These are phyloP conservation scores for Xylaria bambusicola DNA, from an alignment of 495 filamentous ascomycete genomes.

Conservation along the genomic window DNA sequence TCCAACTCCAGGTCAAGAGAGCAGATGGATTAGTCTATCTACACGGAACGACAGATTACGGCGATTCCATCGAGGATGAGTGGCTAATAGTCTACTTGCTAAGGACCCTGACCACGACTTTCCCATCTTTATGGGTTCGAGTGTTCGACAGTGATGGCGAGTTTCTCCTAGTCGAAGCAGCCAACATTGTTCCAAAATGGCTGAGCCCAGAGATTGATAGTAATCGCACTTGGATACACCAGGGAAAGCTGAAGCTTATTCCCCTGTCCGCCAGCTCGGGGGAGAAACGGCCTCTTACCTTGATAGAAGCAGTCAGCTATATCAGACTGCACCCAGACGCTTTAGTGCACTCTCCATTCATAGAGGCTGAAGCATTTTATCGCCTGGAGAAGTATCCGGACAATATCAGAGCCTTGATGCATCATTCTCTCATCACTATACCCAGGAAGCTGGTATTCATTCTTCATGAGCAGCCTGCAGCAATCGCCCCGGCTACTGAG, in stretches of 20 bases:
- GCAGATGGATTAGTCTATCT: constrained; percentile 60
- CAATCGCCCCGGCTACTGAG: constrained; percentile 81
- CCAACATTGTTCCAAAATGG: constrained; percentile 84
- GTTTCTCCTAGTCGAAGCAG: constrained; percentile 93
- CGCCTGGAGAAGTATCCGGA: constrained; percentile 79
- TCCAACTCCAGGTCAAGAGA: constrained; percentile 59
- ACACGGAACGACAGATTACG: constrained; percentile 76
- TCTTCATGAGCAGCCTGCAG: constrained; percentile 68
- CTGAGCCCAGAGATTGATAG: constrained; percentile 87
- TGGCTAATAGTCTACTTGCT: constrained; percentile 94
- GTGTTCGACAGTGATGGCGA: constrained; percentile 89
- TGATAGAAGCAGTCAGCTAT: constrained; percentile 60
- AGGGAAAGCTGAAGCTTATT: constrained; percentile 72
- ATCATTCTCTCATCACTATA: constrained; percentile 69
- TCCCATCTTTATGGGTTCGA: constrained; percentile 76
- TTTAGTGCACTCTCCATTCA: constrained; percentile 63
- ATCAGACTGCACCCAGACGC: constrained; percentile 53
- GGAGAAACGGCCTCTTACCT: constrained; percentile 51
- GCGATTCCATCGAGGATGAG: constrained; percentile 94
- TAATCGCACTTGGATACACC: constrained; percentile 82
- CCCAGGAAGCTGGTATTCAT: constrained; percentile 84
- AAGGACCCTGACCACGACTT: constrained; percentile 74
- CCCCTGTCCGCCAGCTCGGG: constrained; percentile 45
- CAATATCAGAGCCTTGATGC: constrained; percentile 68
- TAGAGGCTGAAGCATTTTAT: constrained; percentile 90